Conservation (phyloP, 257 asterid species). For the Ehretia macrophylla region DNA sequence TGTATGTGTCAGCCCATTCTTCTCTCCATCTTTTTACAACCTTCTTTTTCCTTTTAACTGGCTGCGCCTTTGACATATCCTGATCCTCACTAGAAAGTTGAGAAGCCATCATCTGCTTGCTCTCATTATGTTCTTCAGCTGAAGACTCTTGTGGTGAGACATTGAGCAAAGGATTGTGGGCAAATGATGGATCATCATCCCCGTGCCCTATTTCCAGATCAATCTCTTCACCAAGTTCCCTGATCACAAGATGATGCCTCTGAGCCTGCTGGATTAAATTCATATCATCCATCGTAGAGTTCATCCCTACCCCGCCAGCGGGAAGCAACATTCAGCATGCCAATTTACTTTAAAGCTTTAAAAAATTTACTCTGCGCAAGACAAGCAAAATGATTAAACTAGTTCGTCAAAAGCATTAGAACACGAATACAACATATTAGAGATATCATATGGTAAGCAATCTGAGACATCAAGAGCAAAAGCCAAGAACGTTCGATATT, state of each 20-base stretch:
- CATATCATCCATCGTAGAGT: constrained; percentile 88
- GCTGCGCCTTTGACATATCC: constrained; percentile 61
- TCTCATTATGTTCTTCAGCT: constrained; percentile 64
- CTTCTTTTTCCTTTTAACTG: constrained; percentile 88
- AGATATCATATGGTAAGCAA: no score
- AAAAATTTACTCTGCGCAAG: not conserved
- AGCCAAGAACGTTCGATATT: no score
- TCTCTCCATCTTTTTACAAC: constrained; percentile 99
- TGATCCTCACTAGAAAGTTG: constrained; percentile 15
- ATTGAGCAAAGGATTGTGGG: constrained; percentile 57
- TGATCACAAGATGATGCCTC: constrained; percentile 81
- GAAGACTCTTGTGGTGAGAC: constrained; percentile 78
- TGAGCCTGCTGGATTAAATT: constrained; percentile 93
- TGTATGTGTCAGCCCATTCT: constrained; percentile 99
- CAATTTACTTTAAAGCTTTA: constrained; percentile 21
- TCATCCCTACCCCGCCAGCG: constrained; percentile 75
- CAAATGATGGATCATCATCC: constrained; percentile 77
- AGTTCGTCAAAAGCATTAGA: no score
- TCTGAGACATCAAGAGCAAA: no score
- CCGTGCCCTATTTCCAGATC: constrained; percentile 94
- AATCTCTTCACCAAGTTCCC: constrained; percentile 90
- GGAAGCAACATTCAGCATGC: constrained; percentile 94
- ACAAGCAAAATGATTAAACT: not conserved
- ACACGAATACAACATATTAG: no score
- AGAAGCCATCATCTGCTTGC: constrained; percentile 62